A percentile compares a stretch with the other conserved stretches of the same genome.
Evolutionary conservation across 2,329 filamentous ascomycete species (phyloP).

Genomic region (Dryadomyces quercivorus): DNA sequence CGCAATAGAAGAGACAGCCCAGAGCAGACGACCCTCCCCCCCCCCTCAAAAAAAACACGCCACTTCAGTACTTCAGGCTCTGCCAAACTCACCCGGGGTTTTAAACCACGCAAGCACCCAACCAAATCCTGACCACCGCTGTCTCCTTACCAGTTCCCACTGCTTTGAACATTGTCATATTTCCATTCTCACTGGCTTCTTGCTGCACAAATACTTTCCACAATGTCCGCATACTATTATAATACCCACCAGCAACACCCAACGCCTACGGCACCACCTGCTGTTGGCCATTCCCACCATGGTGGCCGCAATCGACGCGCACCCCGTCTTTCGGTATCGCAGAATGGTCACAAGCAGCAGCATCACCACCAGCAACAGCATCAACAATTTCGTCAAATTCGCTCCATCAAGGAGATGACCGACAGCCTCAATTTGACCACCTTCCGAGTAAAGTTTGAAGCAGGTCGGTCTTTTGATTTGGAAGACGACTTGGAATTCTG

Average conservation of each 20-base stretch:
- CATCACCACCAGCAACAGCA: conserved; percentile 29
- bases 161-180: background rate
- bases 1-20: too few relatives aligned
- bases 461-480: conserved; percentile 84
- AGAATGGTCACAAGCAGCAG: conserved; percentile 69
- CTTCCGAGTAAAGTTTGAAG: conserved; percentile 82
- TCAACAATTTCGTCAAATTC: conserved; percentile 74
- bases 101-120: background rate
- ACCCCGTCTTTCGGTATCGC: conserved; percentile 65
- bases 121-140: background rate
- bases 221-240: conserved; percentile 54
- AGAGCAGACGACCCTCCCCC: background rate
- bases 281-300: conserved; percentile 63
- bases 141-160: background rate
- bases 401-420: conserved; percentile 74
- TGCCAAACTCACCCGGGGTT: background rate
- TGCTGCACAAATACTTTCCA: background rate
- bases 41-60: background rate
- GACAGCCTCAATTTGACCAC: conserved; percentile 64
- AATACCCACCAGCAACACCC: conserved; percentile 46
- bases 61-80: background rate
- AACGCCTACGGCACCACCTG: conserved; percentile 39
- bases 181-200: background rate
- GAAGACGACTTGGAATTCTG: conserved; percentile 96
- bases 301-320: conserved; percentile 75